These are phyloP conservation scores for Camellia japonica DNA, from an alignment of 148 eudicot species.

Conservation along the genomic window DNA sequence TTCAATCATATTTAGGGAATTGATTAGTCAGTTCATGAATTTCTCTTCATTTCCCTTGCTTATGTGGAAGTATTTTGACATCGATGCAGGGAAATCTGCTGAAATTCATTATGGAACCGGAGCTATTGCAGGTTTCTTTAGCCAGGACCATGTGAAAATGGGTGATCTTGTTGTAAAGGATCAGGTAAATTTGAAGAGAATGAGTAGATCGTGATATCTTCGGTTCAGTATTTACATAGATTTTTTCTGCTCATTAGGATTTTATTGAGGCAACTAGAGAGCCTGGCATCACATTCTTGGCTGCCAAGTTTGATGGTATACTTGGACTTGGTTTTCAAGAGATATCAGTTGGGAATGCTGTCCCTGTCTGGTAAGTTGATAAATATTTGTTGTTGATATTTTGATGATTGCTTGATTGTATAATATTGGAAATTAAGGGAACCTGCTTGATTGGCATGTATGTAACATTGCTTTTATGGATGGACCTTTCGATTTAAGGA, in stretches of 20 bases:
- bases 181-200: constrained; percentile 45
- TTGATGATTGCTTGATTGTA: neutral
- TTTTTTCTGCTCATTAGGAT: constrained; percentile 39
- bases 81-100: constrained; percentile 70
- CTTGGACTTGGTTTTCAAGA: constrained; percentile 96
- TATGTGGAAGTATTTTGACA: neutral
- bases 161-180: constrained; percentile 72
- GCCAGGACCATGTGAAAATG: constrained; percentile 68
- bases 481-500: neutral
- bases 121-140: constrained; percentile 84
- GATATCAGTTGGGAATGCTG: constrained; percentile 86
- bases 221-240: neutral
- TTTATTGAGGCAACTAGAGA: constrained; percentile 93
- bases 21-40: neutral
- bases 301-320: constrained; percentile 94
- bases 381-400: neutral
- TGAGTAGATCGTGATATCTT: neutral
- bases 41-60: neutral
- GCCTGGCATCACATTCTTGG: constrained; percentile 80
- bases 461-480: constrained; percentile 1
- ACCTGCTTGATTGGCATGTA: neutral
- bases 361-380: constrained; percentile 77
- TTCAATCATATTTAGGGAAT: constrained; percentile 3
- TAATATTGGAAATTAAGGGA: neutral
- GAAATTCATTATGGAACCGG: constrained; percentile 91